Evolutionary conservation across 805 yeast genomes (phyloP).

Genomic region (Priceomyces haplophilus): DNA sequence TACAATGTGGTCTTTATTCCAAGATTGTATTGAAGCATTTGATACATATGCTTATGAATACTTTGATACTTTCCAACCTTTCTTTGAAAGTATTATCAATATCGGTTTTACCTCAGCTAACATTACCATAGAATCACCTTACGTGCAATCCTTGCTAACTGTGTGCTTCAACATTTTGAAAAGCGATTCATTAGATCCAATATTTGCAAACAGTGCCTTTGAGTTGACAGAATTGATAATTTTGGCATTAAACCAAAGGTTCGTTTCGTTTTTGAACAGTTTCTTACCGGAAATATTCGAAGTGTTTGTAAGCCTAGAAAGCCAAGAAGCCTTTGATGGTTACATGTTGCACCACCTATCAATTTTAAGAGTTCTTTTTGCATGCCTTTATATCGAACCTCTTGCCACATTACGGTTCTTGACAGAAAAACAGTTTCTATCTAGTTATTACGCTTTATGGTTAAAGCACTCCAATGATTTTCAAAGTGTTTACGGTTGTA

Average conservation of each 20-base stretch:
- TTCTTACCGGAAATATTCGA: slow-evolving; percentile 36
- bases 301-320: slow-evolving; percentile 32
- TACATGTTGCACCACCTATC: slow-evolving; percentile 43
- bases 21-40: slow-evolving; percentile 49
- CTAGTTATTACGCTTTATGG: slow-evolving; percentile 46
- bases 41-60: slow-evolving; percentile 59
- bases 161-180: slow-evolving; percentile 35
- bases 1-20: slow-evolving; percentile 50
- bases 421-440: slow-evolving; percentile 35
- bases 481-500: slow-evolving; percentile 55
- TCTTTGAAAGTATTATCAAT: slow-evolving; percentile 52
- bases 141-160: slow-evolving; percentile 36
- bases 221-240: slow-evolving; percentile 36
- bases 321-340: slow-evolving; percentile 41
- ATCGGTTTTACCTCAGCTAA: slow-evolving; percentile 44
- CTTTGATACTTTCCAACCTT: slow-evolving; percentile 54
- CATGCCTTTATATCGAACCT: slow-evolving; percentile 39
- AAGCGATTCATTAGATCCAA: slow-evolving; percentile 35
- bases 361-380: slow-evolving; percentile 42
- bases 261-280: slow-evolving; percentile 29
- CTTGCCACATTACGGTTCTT: slow-evolving; percentile 33
- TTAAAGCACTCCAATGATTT: slow-evolving; percentile 44
- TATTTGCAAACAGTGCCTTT: slow-evolving; percentile 38
- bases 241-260: slow-evolving; percentile 28
- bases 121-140: slow-evolving; percentile 35